Percentiles rank a stretch among this genome's conserved stretches.
Evolutionary conservation across 116 monocot species (phyloP).

Genomic region (Cymodocea nodosa): DNA sequence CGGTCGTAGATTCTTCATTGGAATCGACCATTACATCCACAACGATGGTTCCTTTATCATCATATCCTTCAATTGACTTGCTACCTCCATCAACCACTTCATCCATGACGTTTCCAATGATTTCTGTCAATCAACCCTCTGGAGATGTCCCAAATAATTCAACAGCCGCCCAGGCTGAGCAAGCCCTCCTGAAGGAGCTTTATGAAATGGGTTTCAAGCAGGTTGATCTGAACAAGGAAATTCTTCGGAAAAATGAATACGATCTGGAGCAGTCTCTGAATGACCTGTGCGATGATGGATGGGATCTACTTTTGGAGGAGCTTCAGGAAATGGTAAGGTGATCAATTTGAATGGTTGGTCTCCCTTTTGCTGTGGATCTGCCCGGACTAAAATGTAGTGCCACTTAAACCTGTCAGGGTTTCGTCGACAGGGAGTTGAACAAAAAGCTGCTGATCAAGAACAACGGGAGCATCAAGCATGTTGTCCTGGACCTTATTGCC

Average conservation of each 20-base stretch:
- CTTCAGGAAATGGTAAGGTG: slow-evolving; percentile 62
- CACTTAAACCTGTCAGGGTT: slow-evolving; percentile 30
- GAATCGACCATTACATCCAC: not conserved
- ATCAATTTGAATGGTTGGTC: not conserved
- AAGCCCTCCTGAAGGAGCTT: slow-evolving; percentile 52
- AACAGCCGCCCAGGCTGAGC: slow-evolving; percentile 17
- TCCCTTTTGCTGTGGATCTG: not conserved
- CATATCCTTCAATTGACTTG: not conserved
- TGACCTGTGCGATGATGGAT: slow-evolving; percentile 66
- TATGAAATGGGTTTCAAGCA: slow-evolving; percentile 81
- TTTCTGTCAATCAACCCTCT: not conserved
- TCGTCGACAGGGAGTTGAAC: slow-evolving; percentile 50
- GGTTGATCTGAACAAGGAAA: slow-evolving; percentile 69
- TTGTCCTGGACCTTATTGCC: slow-evolving; percentile 69
- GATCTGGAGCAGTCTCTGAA: slow-evolving; percentile 61
- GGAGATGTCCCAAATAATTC: not conserved
- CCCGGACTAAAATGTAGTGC: not conserved
- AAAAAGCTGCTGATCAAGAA: slow-evolving; percentile 60
- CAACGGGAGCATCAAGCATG: slow-evolving; percentile 73
- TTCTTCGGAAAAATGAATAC: slow-evolving; percentile 66
- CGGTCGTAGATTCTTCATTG: not conserved
- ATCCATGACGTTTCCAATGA: not conserved
- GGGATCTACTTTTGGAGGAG: slow-evolving; percentile 75
- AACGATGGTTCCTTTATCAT: not conserved
- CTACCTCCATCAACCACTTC: not conserved